Evolutionary conservation across 2,329 filamentous ascomycete species (phyloP), one percentile per base, ranked within the genome.

Genomic region (Aspergillus texensis): DNA sequence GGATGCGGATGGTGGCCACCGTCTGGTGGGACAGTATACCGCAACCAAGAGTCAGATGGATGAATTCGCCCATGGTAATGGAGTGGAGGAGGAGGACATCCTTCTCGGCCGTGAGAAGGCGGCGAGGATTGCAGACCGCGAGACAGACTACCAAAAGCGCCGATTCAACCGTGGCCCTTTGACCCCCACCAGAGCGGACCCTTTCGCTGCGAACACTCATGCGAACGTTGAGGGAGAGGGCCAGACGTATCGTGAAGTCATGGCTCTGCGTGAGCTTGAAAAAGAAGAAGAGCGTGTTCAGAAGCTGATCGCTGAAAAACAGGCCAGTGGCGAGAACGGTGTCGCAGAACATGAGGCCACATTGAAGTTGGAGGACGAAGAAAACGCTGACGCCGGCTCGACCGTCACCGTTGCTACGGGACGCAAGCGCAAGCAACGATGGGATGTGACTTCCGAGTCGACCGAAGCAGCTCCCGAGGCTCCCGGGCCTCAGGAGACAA

Each of bases 111-210:
- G 90, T 70, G 95, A 98, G 83, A 92, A 94, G 80, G 92, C 93
- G 77, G 93, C 91, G 62, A 90, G 94, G 72, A 98, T 99, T 74
- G 85, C 90, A 65, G 94, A 96, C 75, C 91, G 95, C 73, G 94
- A 98, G 83, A 96, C 93, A 67, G 94, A 98, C 75, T 99, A 99
- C 77, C 96, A 99, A 81, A 97, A 96, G 81, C 92, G 94, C 69
- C 89, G 94, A 64, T 96, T 96, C 78, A 90, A 97, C 76, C 93
- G 95, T 65, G 89, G 88, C 58, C 74, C 78, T 53, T 84, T 98
- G 67, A 95, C 93, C 26, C 93, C 94, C 5, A 93, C 92, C 10
- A 89, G 93, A 73, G 92, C 89, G 65, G 93, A 97, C 75, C 90
- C 93, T 34, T 96, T 96, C 74, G 91, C 91, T 30, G 87, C 89